Evolutionary conservation across 768 basidiomycete species (phyloP).

Genomic region (Mycena leptocephala): DNA sequence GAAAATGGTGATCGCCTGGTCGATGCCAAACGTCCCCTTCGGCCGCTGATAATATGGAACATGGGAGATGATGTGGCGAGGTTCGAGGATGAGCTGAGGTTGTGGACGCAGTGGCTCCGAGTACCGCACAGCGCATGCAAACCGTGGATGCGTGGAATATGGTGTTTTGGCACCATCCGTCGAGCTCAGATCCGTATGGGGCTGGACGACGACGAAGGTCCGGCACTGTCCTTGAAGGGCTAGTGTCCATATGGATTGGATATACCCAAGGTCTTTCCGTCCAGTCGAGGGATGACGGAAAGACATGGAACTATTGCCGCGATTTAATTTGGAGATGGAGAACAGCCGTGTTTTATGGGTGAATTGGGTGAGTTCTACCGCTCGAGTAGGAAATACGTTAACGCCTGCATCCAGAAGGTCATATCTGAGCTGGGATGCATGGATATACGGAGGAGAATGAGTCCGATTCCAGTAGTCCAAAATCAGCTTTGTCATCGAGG

Average conservation of each 20-base stretch:
- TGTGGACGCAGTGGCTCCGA: neutral
- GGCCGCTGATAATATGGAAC: neutral
- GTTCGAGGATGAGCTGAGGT: constrained; percentile 1
- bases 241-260: neutral
- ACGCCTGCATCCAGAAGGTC: neutral
- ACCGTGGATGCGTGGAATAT: neutral
- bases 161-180: neutral
- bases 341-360: neutral
- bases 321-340: neutral
- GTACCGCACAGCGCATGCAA: neutral
- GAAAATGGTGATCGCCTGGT: neutral
- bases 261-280: neutral
- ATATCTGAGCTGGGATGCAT: neutral
- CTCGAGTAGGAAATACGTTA: neutral
- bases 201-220: constrained; percentile 15
- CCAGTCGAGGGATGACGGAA: neutral
- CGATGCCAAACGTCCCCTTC: neutral
- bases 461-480: constrained; percentile 3
- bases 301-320: neutral
- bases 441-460: constrained; percentile 8
- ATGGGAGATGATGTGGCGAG: constrained; percentile 16
- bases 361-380: neutral
- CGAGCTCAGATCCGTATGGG: neutral
- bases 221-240: neutral
- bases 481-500: neutral